Base-by-base conservation (phyloP, 2,329 filamentous ascomycete genomes). In the Scedosporium boydii region DNA sequence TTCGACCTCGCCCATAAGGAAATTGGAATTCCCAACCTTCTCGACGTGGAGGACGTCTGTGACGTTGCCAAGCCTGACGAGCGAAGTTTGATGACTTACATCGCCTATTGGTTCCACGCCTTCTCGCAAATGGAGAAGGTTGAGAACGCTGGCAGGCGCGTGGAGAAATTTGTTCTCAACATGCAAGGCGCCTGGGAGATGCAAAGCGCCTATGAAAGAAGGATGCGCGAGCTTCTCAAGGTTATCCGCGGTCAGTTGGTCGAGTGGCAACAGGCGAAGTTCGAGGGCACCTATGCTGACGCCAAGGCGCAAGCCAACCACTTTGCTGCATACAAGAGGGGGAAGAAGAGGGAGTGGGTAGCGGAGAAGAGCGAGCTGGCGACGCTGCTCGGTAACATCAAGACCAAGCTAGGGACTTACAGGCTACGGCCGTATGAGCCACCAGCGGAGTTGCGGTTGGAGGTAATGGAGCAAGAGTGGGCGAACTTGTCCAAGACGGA, bases 111-210 rank as follows among this genome's bases (percentile, higher is more conserved):
- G 95, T 99, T 99, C 82, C 95, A 99, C 73, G 95, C 95, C 69
- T 99, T 99, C 74, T 98, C 93, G 34, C 93, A 98, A 71, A 96
- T 99, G 87, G 95, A 99, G 77, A 90, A 93, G 73, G 95, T 99
- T 7, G 95, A 99, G 76, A 99, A 99, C 72, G 95, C 95, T 3
- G 95, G 95, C 4, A 86, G 95, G 65, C 86, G 95, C 68, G 95
- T 99, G 4, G 95, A 99, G 78, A 99, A 99, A 76, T 99, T 99
- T 71, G 90, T 99, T 69, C 91, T 91, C 72, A 98, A 95, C 74
- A 98, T 99, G 95, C 92, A 97, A 72, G 95, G 95, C 23, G 93
- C 95, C 7, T 99, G 95, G 95, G 93, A 97, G 76, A 99, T 99
- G 95, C 93, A 99, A 76, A 96, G 91, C 72, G 90, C 89, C 34